Percentiles rank a stretch among this genome's conserved stretches.
phyloP scores from a whole-genome alignment of 225 moss, liverwort and hornwort species.

The Sphagnum tenellum region DNA sequence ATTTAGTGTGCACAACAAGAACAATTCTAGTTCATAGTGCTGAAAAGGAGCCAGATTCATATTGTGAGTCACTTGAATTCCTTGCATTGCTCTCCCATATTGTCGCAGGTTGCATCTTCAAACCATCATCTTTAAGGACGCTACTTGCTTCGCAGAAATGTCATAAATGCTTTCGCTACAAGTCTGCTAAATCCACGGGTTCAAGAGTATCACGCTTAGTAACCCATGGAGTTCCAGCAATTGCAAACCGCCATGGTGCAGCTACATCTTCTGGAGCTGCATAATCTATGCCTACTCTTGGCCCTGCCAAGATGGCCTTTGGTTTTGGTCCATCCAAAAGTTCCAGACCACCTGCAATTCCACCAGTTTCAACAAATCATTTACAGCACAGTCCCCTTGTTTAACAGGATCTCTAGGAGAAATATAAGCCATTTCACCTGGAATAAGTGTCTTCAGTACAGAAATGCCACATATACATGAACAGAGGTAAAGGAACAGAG shows the following conservation, averaged over 20 bases:
- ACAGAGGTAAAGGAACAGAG: too few relatives aligned
- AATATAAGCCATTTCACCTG: neutral
- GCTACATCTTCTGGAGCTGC: slow-evolving; percentile 66
- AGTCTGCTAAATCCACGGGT: slow-evolving; percentile 14
- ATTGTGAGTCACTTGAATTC: too few relatives aligned
- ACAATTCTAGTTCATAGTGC: too few relatives aligned
- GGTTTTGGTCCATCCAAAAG: slow-evolving; percentile 68
- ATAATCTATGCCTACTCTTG: slow-evolving; percentile 92
- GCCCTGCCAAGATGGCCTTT: slow-evolving; percentile 59
- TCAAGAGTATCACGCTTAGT: slow-evolving; percentile 66
- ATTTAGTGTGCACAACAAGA: too few relatives aligned
- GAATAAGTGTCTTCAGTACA: too few relatives aligned
- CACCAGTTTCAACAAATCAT: neutral
- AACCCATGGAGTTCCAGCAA: slow-evolving; percentile 77
- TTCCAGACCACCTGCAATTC: slow-evolving; percentile 62
- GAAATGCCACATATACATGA: too few relatives aligned
- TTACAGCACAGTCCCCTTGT: neutral
- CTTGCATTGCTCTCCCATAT: too few relatives aligned
- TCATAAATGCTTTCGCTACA: neutral
- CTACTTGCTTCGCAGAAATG: too few relatives aligned
- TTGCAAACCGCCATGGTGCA: slow-evolving; percentile 83
- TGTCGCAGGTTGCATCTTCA: too few relatives aligned
- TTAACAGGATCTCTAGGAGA: neutral
- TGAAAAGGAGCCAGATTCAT: too few relatives aligned
- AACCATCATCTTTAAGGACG: too few relatives aligned